Evolutionary conservation across 2,329 filamentous ascomycete genomes (phyloP).

Genomic region (Epichloe amarillans): DNA sequence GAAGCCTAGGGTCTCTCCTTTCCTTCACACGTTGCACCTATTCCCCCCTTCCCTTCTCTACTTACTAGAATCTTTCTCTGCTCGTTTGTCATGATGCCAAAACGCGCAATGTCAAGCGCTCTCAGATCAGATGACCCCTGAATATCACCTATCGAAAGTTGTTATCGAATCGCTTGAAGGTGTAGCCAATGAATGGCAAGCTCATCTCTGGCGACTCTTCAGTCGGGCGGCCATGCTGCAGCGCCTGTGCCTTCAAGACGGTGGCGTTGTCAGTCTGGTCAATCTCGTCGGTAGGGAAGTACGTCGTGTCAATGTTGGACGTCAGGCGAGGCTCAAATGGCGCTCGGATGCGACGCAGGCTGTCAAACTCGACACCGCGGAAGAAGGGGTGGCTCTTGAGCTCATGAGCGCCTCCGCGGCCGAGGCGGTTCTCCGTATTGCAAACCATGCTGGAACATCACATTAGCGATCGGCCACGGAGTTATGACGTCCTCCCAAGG

Average conservation of each 20-base stretch:
- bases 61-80: neutral
- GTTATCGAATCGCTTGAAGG: constrained; percentile 90
- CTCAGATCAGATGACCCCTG: neutral
- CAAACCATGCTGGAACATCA: constrained; percentile 65
- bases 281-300: constrained; percentile 98
- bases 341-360: constrained; percentile 79
- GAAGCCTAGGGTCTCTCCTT: neutral
- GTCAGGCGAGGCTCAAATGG: constrained; percentile 91
- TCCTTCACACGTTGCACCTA: neutral
- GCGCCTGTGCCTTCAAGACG: constrained; percentile 69
- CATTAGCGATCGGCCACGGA: neutral
- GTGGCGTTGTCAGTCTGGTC: constrained; percentile 91
- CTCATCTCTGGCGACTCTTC: constrained; percentile 90
- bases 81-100: neutral
- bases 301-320: constrained; percentile 90
- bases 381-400: constrained; percentile 95
- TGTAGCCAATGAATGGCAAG: constrained; percentile 54
- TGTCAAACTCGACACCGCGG: constrained; percentile 90
- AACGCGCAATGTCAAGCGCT: neutral
- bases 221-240: constrained; percentile 48
- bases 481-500: neutral
- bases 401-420: constrained; percentile 73
- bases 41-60: neutral
- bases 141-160: constrained; percentile 39
- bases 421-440: constrained; percentile 84